These are phyloP conservation scores for Vitellaria paradoxa DNA, from an alignment of 179 eudicot species.

Conservation along the genomic window DNA sequence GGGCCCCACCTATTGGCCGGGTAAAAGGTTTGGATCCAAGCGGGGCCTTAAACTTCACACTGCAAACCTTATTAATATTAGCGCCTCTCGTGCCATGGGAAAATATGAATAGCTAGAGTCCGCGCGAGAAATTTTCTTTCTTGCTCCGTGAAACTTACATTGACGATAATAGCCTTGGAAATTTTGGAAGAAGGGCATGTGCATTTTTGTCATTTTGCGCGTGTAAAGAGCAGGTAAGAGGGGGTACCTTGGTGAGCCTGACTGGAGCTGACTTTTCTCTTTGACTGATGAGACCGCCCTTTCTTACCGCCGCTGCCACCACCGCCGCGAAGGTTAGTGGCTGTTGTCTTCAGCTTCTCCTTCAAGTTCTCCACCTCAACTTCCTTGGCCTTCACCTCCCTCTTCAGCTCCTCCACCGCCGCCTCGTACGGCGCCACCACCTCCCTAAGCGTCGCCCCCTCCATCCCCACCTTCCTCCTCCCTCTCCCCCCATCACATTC, in stretches of 20 bases:
- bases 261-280: slow-evolving; percentile 42
- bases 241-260: slow-evolving; percentile 33
- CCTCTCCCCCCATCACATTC: slow-evolving; percentile 22
- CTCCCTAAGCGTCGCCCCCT: slow-evolving; percentile 53
- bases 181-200: too few relatives aligned
- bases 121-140: too few relatives aligned
- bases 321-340: slow-evolving; percentile 22
- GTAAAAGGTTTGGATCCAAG: too few relatives aligned
- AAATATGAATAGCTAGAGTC: too few relatives aligned
- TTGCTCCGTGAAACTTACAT: too few relatives aligned
- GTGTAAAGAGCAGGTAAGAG: neutral
- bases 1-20: too few relatives aligned
- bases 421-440: slow-evolving; percentile 94
- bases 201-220: too few relatives aligned
- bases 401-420: slow-evolving; percentile 75
- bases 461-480: slow-evolving; percentile 25
- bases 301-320: slow-evolving; percentile 22
- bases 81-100: too few relatives aligned
- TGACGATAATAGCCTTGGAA: too few relatives aligned
- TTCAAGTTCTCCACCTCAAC: slow-evolving; percentile 62
- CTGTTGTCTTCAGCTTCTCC: slow-evolving; percentile 45
- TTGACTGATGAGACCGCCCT: slow-evolving; percentile 38
- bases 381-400: slow-evolving; percentile 69
- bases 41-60: too few relatives aligned
- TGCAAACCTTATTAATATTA: too few relatives aligned